Evolutionary conservation across 139 green algal genomes (phyloP).

Genomic region (Mesostigma viride): DNA sequence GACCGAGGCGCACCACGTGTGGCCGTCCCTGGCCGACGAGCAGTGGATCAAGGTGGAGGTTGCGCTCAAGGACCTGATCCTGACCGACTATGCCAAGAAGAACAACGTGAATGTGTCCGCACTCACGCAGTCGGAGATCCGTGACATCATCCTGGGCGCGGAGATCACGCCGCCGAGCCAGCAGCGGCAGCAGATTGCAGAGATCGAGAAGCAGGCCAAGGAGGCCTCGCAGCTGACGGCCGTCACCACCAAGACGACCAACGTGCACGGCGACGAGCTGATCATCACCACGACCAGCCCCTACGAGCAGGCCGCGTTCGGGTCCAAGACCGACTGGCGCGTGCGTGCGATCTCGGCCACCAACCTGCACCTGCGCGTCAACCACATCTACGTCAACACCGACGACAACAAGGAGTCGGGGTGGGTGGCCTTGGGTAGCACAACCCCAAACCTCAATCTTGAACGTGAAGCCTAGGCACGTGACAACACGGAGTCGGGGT

Average conservation of each 20-base stretch:
- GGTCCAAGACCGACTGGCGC: conserved; percentile 94
- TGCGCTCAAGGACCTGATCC: conserved; percentile 77
- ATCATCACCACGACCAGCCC: conserved; percentile 94
- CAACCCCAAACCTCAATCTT: too few species aligned
- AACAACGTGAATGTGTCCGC: conserved; percentile 96
- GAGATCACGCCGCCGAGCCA: conserved; percentile 91
- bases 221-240: conserved; percentile 64
- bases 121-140: conserved; percentile 91
- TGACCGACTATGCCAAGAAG: conserved; percentile 98
- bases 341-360: conserved; percentile 88
- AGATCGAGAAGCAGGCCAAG: conserved; percentile 90
- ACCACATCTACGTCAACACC: conserved; percentile 98
- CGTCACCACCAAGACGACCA: conserved; percentile 85
- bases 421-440: too few species aligned
- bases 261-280: conserved; percentile 91
- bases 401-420: conserved; percentile 91
- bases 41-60: conserved; percentile 95
- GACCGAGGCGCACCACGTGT: conserved; percentile 96
- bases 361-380: conserved; percentile 97
- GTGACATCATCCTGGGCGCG: conserved; percentile 98
- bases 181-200: conserved; percentile 97
- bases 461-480: too few species aligned
- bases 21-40: conserved; percentile 92
- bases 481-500: too few species aligned
- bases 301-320: conserved; percentile 92